These are phyloP conservation scores for Eleusine coracana DNA, from an alignment of 176 grass and related monocot genomes.

Conservation along the genomic window DNA sequence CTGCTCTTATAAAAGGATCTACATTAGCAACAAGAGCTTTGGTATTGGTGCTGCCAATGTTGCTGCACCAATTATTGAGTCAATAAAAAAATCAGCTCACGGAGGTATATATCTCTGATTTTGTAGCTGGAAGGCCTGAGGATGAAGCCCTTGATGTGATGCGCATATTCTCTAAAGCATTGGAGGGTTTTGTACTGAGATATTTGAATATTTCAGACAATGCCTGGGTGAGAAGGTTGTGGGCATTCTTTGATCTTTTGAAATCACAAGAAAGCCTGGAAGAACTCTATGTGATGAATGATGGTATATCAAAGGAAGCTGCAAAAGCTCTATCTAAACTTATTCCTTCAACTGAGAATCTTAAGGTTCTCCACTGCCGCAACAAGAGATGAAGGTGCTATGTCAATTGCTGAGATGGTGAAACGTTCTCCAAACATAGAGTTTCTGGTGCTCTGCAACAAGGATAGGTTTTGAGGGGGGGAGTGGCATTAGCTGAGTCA, in stretches of 20 bases:
- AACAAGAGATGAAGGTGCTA: constrained; percentile 92
- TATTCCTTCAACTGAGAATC: constrained; percentile 75
- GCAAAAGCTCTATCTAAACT: constrained; percentile 73
- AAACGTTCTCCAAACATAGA: constrained; percentile 65
- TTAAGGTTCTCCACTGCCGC: constrained; percentile 81
- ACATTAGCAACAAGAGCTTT: constrained; percentile 87
- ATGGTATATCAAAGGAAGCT: constrained; percentile 91
- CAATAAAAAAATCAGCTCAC: constrained; percentile 66
- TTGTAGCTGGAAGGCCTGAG: constrained; percentile 78
- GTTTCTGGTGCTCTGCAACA: constrained; percentile 79
- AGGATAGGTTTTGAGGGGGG: constrained; percentile 74
- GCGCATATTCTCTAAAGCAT: constrained; percentile 77
- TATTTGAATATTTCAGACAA: constrained; percentile 87
- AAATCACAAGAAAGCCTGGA: constrained; percentile 76
- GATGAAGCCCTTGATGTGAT: constrained; percentile 95
- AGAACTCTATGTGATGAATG: constrained; percentile 89
- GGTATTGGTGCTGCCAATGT: constrained; percentile 75
- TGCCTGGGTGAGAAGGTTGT: constrained; percentile 92
- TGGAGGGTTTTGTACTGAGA: constrained; percentile 67
- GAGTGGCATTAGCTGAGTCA: constrained; percentile 63
- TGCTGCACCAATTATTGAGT: constrained; percentile 69
- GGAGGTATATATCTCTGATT: constrained; percentile 87
- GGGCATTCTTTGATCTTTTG: constrained; percentile 76
- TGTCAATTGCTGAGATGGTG: constrained; percentile 66
- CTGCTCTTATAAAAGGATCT: constrained; percentile 56